Evolutionary conservation across 352 stramenopile genomes (phyloP).

Genomic region (Phytophthora sp.): DNA sequence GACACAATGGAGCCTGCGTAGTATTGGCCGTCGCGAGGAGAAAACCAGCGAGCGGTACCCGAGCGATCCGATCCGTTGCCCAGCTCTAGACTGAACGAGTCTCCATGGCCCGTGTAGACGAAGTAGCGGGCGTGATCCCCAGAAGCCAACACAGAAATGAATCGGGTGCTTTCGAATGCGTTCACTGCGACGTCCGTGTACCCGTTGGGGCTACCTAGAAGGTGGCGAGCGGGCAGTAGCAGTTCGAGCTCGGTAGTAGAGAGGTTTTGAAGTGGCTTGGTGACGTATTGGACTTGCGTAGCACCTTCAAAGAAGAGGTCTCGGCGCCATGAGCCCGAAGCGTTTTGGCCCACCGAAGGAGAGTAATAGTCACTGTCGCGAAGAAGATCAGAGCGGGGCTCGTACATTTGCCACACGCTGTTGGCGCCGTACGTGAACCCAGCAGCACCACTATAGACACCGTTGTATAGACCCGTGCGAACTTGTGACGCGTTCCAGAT

Average conservation of each 20-base stretch:
- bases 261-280: slow-evolving; percentile 25
- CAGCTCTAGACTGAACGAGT: slow-evolving; percentile 22
- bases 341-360: slow-evolving; percentile 15
- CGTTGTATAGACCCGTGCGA: slow-evolving; percentile 26
- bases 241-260: slow-evolving; percentile 1
- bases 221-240: slow-evolving; percentile 11
- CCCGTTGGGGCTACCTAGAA: slow-evolving; percentile 16
- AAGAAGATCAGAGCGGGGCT: slow-evolving; percentile 16
- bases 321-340: slow-evolving; percentile 21
- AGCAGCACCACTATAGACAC: slow-evolving; percentile 18
- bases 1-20: slow-evolving; percentile 5
- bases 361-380: slow-evolving; percentile 26
- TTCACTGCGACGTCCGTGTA: slow-evolving; percentile 10
- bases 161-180: slow-evolving; percentile 19
- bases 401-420: slow-evolving; percentile 34
- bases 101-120: slow-evolving; percentile 27
- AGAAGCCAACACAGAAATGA: slow-evolving; percentile 27
- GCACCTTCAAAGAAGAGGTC: slow-evolving; percentile 28
- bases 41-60: slow-evolving; percentile 23
- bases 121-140: slow-evolving; percentile 11
- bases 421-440: slow-evolving; percentile 33
- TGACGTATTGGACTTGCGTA: slow-evolving; percentile 26
- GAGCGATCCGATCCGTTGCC: slow-evolving; percentile 8
- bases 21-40: slow-evolving; percentile 24
- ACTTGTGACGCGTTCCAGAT: slow-evolving; percentile 26